Evolutionary conservation across 495 filamentous ascomycete genomes (phyloP).

Genomic region (Neurospora tetrasperma): DNA sequence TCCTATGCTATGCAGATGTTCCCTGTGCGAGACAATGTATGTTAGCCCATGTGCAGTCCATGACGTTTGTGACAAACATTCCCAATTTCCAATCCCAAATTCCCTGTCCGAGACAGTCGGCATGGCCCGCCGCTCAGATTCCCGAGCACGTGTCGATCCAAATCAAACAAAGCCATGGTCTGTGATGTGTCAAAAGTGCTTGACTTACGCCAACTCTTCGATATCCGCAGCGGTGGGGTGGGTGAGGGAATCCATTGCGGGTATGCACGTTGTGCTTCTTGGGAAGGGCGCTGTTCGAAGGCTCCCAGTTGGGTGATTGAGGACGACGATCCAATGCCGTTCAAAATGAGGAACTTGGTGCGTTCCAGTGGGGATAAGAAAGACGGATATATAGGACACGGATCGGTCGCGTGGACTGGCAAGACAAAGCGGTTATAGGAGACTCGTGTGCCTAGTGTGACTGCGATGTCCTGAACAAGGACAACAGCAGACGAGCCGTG

Average conservation of each 20-base stretch:
- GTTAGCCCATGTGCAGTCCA: constrained; percentile 2
- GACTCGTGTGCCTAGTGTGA: neutral
- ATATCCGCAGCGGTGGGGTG: constrained; percentile 5
- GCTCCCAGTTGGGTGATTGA: neutral
- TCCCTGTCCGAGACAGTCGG: neutral
- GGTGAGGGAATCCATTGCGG: constrained; percentile 3
- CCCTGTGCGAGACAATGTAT: neutral
- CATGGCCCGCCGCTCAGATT: neutral
- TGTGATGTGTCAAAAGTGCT: neutral
- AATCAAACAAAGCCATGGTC: neutral
- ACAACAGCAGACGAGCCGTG: neutral
- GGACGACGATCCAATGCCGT: neutral
- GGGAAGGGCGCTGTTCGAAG: neutral
- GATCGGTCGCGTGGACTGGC: neutral
- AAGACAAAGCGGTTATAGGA: neutral
- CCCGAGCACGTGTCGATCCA: neutral
- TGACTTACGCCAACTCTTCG: constrained; percentile 13
- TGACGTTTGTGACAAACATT: neutral
- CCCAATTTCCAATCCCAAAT: neutral
- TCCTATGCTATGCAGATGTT: constrained; percentile 8
- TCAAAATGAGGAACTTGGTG: neutral
- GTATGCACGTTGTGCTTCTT: neutral
- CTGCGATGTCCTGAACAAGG: neutral
- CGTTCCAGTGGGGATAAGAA: neutral
- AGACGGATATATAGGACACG: neutral